Evolutionary conservation across 371 early-diverging fungal genomes (phyloP).

Genomic region (Rhizopus delemar): DNA sequence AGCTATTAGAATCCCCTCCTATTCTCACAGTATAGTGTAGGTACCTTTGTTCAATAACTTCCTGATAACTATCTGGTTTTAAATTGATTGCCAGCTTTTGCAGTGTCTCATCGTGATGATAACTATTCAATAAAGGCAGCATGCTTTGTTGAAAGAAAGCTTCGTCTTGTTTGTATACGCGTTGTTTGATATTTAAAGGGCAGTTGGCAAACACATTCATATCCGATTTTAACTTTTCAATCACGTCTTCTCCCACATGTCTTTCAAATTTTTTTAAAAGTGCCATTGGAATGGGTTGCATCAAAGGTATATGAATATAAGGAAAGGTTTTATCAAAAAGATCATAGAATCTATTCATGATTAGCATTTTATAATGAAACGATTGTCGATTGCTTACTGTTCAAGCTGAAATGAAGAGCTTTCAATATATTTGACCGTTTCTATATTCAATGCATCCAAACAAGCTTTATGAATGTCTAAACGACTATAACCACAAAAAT

Average conservation of each 20-base stretch:
- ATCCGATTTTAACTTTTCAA: constrained; percentile 48
- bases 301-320: constrained; percentile 56
- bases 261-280: constrained; percentile 58
- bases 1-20: too few relatives aligned
- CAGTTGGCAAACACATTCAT: constrained; percentile 54
- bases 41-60: constrained; percentile 52
- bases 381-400: constrained; percentile 29
- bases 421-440: constrained; percentile 38
- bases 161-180: constrained; percentile 54
- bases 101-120: constrained; percentile 46
- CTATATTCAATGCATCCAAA: constrained; percentile 56
- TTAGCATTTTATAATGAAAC: background rate
- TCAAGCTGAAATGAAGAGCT: constrained; percentile 45
- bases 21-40: too few relatives aligned
- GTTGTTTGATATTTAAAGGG: constrained; percentile 45
- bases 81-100: constrained; percentile 50
- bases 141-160: constrained; percentile 44
- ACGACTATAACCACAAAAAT: constrained; percentile 58
- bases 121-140: constrained; percentile 42
- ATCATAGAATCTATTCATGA: constrained; percentile 42
- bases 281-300: constrained; percentile 68
- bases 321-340: constrained; percentile 53
- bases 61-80: constrained; percentile 50
- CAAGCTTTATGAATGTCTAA: constrained; percentile 58
- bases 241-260: constrained; percentile 51